Conservation (phyloP, 2,329 filamentous ascomycete genomes). For the Paecilomyces formosus region DNA sequence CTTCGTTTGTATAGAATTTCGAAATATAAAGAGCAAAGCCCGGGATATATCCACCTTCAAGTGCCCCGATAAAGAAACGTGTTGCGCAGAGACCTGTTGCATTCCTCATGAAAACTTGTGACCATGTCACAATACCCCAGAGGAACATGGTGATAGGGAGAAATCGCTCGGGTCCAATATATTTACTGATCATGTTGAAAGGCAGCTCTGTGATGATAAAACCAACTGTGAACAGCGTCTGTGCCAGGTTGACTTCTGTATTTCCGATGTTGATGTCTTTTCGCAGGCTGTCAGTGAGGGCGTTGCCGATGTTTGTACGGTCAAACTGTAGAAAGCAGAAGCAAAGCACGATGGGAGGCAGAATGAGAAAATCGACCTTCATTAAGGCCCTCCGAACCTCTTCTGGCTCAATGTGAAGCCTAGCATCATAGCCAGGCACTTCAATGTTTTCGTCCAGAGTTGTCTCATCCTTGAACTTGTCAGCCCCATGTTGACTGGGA, state of each 20-base stretch:
- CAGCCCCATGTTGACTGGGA: no score
- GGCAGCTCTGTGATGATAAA: conserved; percentile 21
- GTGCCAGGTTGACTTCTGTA: conserved; percentile 14
- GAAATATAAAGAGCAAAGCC: conserved; percentile 22
- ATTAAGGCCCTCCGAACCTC: no score
- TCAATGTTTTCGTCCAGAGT: no score
- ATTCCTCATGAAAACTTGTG: no score
- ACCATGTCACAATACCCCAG: neutral
- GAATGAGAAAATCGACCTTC: no score
- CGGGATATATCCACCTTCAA: conserved; percentile 46
- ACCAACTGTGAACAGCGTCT: conserved; percentile 17
- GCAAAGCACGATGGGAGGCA: conserved; percentile 2
- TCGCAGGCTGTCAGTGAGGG: conserved; percentile 10
- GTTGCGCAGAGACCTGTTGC: no score
- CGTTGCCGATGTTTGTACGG: conserved; percentile 15
- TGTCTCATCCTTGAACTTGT: no score
- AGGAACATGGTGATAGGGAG: conserved; percentile 17
- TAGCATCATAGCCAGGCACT: no score
- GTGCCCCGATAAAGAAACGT: conserved; percentile 30
- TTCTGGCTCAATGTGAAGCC: no score
- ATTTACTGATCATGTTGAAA: conserved; percentile 19
- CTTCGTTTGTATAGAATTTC: conserved; percentile 17
- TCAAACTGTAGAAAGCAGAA: conserved; percentile 18
- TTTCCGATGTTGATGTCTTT: conserved; percentile 14
- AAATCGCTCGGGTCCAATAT: conserved; percentile 16